phyloP scores from a whole-genome alignment of 495 filamentous ascomycete species.

The Penicillium longicatenatum region DNA sequence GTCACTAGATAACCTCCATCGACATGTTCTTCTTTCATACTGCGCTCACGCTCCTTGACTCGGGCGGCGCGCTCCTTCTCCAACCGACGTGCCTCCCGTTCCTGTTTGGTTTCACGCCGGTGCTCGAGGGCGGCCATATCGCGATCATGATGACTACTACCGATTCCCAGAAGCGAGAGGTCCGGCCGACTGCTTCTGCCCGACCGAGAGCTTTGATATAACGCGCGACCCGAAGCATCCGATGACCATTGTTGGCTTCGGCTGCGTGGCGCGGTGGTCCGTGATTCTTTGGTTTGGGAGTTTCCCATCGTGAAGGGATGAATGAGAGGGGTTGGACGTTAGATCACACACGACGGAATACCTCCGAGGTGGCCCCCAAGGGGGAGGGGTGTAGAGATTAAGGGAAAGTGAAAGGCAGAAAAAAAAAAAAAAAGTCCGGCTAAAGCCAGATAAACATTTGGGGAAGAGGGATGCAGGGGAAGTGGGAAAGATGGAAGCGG shows the following conservation, averaged over 20 bases:
- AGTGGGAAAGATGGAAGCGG: constrained; percentile 21
- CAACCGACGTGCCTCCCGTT: constrained; percentile 80
- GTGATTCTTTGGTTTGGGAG: constrained; percentile 60
- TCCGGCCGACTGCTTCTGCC: constrained; percentile 57
- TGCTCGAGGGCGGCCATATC: constrained; percentile 50
- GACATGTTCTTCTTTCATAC: constrained; percentile 88
- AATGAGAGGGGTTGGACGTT: constrained; percentile 11
- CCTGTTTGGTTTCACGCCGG: constrained; percentile 84
- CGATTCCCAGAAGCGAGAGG: constrained; percentile 57
- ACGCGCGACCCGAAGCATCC: constrained; percentile 35
- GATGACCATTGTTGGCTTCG: constrained; percentile 43
- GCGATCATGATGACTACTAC: constrained; percentile 35
- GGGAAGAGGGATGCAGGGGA: constrained; percentile 5
- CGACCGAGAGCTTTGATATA: constrained; percentile 45
- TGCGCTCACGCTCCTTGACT: constrained; percentile 83
- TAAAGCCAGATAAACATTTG: constrained; percentile 10
- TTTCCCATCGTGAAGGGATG: constrained; percentile 54
- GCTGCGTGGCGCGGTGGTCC: constrained; percentile 36
- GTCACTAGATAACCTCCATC: constrained; percentile 96
- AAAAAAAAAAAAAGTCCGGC: no score
- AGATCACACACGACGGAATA: constrained; percentile 14
- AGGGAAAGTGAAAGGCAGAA: constrained; percentile 3
- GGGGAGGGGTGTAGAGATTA: constrained; percentile 12
- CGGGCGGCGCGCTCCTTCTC: constrained; percentile 78
- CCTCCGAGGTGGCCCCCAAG: constrained; percentile 23